phyloP scores from a whole-genome alignment of 1,139 yeast genomes.

The Candida gigantensis region DNA sequence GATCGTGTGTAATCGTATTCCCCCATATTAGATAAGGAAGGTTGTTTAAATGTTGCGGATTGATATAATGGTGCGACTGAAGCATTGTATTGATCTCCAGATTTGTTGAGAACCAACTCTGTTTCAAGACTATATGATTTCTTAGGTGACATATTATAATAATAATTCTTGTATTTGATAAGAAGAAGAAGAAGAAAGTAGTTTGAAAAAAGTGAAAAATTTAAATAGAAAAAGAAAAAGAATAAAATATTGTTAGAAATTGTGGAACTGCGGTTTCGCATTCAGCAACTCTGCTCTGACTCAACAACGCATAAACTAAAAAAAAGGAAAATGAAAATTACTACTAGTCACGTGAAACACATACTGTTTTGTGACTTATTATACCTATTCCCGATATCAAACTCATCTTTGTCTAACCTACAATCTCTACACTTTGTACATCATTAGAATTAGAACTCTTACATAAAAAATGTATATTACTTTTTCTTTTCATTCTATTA shows the following conservation, averaged over 20 bases:
- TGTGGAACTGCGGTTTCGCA: slow-evolving; percentile 2
- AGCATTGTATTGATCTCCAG: slow-evolving; percentile 74
- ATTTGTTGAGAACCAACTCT: slow-evolving; percentile 66
- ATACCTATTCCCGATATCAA: neutral
- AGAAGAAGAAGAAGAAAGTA: no score
- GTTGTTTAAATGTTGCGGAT: slow-evolving; percentile 90
- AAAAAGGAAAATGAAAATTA: neutral
- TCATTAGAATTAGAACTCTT: no score
- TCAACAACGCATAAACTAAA: neutral
- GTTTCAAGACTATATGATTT: slow-evolving; percentile 60
- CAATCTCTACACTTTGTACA: no score
- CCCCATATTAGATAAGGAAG: slow-evolving; percentile 72
- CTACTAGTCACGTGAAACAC: neutral
- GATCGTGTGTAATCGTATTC: slow-evolving; percentile 89
- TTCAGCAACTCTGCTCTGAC: no score
- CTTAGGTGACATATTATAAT: slow-evolving; percentile 23
- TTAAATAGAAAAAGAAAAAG: neutral
- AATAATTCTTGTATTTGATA: no score
- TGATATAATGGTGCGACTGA: slow-evolving; percentile 89
- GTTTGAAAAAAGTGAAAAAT: no score
- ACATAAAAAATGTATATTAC: no score
- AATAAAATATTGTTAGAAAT: slow-evolving; percentile 1
- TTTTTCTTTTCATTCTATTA: neutral
- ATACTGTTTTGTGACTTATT: neutral
- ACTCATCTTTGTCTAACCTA: neutral